phyloP scores from a whole-genome alignment of 768 basidiomycete genomes.

The Clitopilus hobsonii region DNA sequence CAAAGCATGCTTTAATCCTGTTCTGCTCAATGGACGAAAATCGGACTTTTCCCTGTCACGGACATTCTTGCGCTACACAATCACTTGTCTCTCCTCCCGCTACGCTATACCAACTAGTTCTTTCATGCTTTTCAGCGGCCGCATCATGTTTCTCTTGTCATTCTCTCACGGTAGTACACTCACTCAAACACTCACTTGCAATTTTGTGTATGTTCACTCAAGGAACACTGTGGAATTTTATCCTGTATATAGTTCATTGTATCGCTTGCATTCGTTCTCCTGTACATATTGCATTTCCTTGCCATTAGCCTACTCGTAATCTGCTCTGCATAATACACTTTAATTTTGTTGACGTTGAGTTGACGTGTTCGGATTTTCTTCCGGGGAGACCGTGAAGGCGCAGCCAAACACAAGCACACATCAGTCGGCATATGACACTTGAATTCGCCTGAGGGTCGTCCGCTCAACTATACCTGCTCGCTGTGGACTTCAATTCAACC shows the following conservation, averaged over 20 bases:
- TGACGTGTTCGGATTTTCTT: background rate
- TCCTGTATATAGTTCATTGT: background rate
- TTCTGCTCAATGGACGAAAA: background rate
- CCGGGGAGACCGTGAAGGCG: background rate
- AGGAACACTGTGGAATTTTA: background rate
- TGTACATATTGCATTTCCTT: background rate
- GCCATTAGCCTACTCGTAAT: background rate
- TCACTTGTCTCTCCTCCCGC: constrained; percentile 5
- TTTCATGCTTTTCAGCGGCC: background rate
- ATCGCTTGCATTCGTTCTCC: background rate
- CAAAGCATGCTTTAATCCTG: constrained; percentile 21
- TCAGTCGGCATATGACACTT: background rate
- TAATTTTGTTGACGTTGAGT: background rate
- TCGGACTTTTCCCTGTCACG: constrained; percentile 14
- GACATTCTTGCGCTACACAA: constrained; percentile 18
- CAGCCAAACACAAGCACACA: background rate
- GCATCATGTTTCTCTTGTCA: background rate
- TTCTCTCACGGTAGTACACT: background rate
- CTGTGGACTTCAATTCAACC: background rate
- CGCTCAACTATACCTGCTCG: background rate
- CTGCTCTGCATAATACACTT: background rate
- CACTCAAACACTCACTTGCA: too few relatives aligned
- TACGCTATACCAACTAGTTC: background rate
- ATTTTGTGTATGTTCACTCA: background rate
- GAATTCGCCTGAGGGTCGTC: background rate